Evolutionary conservation across 139 green algal genomes (phyloP), one percentile per base, ranked within the genome.

Genomic region (Micromonas commoda): DNA sequence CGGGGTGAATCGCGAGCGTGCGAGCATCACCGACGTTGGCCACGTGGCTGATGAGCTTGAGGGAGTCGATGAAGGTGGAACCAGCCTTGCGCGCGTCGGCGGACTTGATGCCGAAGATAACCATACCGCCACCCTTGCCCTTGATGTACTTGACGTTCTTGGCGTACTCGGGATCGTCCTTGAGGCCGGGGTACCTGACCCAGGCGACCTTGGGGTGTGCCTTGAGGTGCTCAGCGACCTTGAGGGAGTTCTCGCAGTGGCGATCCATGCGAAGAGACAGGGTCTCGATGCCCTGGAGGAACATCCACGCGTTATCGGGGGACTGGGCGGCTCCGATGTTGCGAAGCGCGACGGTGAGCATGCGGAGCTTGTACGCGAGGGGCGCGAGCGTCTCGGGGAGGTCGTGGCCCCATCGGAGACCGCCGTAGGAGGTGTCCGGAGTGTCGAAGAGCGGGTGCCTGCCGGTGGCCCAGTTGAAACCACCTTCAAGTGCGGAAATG

Each of bases 221-320:
- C 66, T 73, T 26, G 26, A 77, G 70, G 39, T 65, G 45, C 39
- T 67, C 19, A 13, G 70, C 70, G 24, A 77, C 39, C 70, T 77
- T 65, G 32, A 67, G 16, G 23, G 70, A 23, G 37, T 77, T 77
- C 70, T 77, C 39, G 70, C 70, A 77, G 70, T 77, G 70, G 33
- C 70, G 70, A 24, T 77, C 70, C 70, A 77, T 77, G 45, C 70
- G 70, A 29, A 77, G 70, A 6, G 70, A 64, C 39, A 77, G 70
- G 24, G 70, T 77, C 70, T 77, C 70, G n/a, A 77, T 65, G 70
- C 70, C 70, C 24, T 77, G 70, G 20, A 77, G 37, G 70, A 77
- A 73, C 28, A 73, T 73, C 66, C 66, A 73, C 32, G 66, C 45
- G 66, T 73, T 73, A 29, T 73, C 66, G 5, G 66, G 66, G 13